Base-by-base conservation (phyloP, 2,329 filamentous ascomycete species). In the Penicillium hesseltinei region DNA sequence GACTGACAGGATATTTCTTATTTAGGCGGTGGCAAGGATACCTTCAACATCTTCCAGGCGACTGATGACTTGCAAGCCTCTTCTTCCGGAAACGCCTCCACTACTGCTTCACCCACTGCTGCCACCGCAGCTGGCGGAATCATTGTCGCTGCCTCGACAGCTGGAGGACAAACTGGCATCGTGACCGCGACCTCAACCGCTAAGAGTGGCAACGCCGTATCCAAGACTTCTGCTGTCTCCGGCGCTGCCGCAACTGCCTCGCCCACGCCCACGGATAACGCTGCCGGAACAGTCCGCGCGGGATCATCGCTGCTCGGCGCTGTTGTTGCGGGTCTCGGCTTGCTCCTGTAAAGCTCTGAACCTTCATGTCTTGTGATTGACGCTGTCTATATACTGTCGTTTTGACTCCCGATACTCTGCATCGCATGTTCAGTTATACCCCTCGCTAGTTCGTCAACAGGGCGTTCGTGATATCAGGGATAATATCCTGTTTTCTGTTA, bases 101-200 rank as follows among this genome's bases (percentile, higher is more conserved):
- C 49, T 9, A 42, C 54, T 17, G 43, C 47, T 6, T 25, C 52
- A 3, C 35, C 42, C 19, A 56, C 50, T 25, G 57, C 62, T 5
- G 53, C 61, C 33, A 55, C 65, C 7, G 62, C 63, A 5, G 63
- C 59, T 27, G 57, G 63, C 5, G 68, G 65, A 35, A 61, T 64
- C 38, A 56, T 68, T 10, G 61, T 65, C 31, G 62, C 66, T 11
- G 56, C 67, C 21, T 58, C 62, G 3, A 60, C 62, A 4, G 25
- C 58, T 11, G 33, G 46, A 13, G 27, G 55, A 3, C 59, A 60
- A 17, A 59, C 61, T n/a, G 48, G 50, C 17, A 68, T 68, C 33
- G 43, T 68, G 44, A 69, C 68, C 4, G 63, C 64, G 4, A 50
- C 66, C 10, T 56, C 59, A 6, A 54, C 58, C 29, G 31, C 62